Conservation (phyloP, 768 basidiomycete species). For the Lyophyllum decastes region DNA sequence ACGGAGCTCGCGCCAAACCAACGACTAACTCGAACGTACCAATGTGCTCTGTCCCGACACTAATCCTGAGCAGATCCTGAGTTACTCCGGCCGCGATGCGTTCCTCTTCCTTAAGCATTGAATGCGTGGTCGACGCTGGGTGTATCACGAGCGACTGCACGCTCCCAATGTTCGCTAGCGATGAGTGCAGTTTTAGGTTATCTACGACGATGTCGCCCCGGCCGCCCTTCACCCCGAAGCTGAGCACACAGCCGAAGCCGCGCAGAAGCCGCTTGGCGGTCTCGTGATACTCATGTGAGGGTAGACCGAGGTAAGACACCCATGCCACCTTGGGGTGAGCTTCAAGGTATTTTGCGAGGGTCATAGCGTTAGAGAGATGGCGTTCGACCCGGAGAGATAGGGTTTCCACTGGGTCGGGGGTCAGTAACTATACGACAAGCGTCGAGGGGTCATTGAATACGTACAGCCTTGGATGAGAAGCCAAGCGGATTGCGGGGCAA, state of each 20-base stretch:
- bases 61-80: slow-evolving; percentile 58
- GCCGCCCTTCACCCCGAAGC: slow-evolving; percentile 60
- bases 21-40: too few species aligned
- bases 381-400: slow-evolving; percentile 59
- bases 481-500: slow-evolving; percentile 62
- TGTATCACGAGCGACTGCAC: slow-evolving; percentile 66
- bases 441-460: neutral
- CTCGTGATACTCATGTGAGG: slow-evolving; percentile 50
- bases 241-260: slow-evolving; percentile 60
- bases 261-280: slow-evolving; percentile 47
- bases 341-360: slow-evolving; percentile 43
- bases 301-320: slow-evolving; percentile 66
- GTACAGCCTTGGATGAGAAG: slow-evolving; percentile 51
- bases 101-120: slow-evolving; percentile 53
- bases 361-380: slow-evolving; percentile 58
- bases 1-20: too few species aligned
- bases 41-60: slow-evolving; percentile 21
- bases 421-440: neutral
- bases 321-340: slow-evolving; percentile 57
- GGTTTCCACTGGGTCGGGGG: slow-evolving; percentile 45
- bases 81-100: slow-evolving; percentile 52
- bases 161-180: slow-evolving; percentile 43
- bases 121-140: slow-evolving; percentile 65
- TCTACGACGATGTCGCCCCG: slow-evolving; percentile 34
- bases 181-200: slow-evolving; percentile 35